A percentile compares a stretch with the other conserved stretches of the same genome.
Evolutionary conservation across 2,329 filamentous ascomycete species (phyloP).

Genomic region (Aspergillus spinulosporus): DNA sequence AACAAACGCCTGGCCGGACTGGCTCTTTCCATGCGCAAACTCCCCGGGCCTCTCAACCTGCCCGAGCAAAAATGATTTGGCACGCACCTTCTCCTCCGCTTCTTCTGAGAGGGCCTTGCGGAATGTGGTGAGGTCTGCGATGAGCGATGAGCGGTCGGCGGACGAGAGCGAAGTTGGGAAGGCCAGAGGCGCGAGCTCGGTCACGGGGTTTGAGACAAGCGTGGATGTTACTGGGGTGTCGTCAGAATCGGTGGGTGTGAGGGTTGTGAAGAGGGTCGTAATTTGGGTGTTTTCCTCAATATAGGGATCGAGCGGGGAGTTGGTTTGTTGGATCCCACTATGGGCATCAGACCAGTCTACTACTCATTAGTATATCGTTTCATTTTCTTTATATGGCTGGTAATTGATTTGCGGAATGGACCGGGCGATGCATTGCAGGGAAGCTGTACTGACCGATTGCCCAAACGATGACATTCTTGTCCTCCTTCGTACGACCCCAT

Average conservation of each 20-base stretch:
- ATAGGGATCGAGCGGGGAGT: slow-evolving; percentile 25
- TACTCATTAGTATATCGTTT: not conserved
- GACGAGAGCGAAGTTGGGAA: slow-evolving; percentile 40
- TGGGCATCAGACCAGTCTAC: slow-evolving; percentile 38
- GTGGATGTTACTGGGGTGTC: slow-evolving; percentile 27
- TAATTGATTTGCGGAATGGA: not conserved
- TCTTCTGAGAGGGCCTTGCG: slow-evolving; percentile 34
- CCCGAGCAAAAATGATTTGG: slow-evolving; percentile 36
- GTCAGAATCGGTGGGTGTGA: slow-evolving; percentile 28
- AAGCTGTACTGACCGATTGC: slow-evolving; percentile 32
- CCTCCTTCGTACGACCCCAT: slow-evolving; percentile 42
- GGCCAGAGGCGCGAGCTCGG: slow-evolving; percentile 51
- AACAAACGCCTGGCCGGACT: slow-evolving; percentile 43
- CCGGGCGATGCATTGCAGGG: not conserved
- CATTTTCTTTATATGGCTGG: not conserved
- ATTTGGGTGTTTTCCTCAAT: slow-evolving; percentile 25
- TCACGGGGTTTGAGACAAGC: slow-evolving; percentile 45
- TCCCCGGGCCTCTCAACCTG: slow-evolving; percentile 39
- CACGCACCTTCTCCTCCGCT: slow-evolving; percentile 29
- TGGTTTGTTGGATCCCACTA: slow-evolving; percentile 21
- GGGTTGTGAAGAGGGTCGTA: slow-evolving; percentile 32
- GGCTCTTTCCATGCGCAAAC: slow-evolving; percentile 38
- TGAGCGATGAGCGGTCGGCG: slow-evolving; percentile 30
- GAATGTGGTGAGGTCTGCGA: slow-evolving; percentile 41
- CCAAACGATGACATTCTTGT: slow-evolving; percentile 39